Base-by-base conservation (phyloP, 208 protist genomes). In the Angomonas deanei region DNA sequence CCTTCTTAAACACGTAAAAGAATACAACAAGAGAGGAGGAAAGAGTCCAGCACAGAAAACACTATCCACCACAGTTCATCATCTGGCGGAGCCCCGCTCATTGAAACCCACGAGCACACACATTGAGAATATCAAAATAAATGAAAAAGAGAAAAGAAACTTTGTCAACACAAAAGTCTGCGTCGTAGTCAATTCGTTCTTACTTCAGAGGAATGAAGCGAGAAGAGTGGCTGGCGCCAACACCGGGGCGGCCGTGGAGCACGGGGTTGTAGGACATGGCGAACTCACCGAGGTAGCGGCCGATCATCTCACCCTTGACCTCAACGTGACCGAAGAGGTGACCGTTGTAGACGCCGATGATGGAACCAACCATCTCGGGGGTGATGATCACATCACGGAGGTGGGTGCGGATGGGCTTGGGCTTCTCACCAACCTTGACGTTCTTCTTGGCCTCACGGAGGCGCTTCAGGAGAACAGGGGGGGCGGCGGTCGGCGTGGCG, bases 221-320 rank as follows among this genome's bases (percentile, higher is more conserved):
- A 28, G 86, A 92, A 48, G 93, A 98, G 85, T 97, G 84, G 62
- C 97, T 99, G 62, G 97, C 97, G 90, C 97, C 98, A 42, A 99
- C 94, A 99, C 99, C 99, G 69, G 98, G 97, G 68, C 97, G 95
- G 74, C 98, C 98, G 90, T 99, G 99, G 31, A 86, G 86, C 64
- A 99, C 98, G 42, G 97, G 96, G 84, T 98, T 99, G 97, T 99
- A 99, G 48, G 98, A 76, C 56, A 86, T 78, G 54, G 98, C 98
- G 92, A 99, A 99, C 90, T 99, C 99, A 66, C 94, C 98, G n/a
- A 99, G 84, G 88, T 99, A 99, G 80, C 98, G 96, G 58, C 99
- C 99, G 68, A 99, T 94, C 99, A 99, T 99, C 80, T 99, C 98
- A 68, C 98, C 93, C 88, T 99, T 99, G 80, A 99, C 94, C 88